Conservation (phyloP, 176 grass and related monocot genomes). For the Oryza coarctata region DNA sequence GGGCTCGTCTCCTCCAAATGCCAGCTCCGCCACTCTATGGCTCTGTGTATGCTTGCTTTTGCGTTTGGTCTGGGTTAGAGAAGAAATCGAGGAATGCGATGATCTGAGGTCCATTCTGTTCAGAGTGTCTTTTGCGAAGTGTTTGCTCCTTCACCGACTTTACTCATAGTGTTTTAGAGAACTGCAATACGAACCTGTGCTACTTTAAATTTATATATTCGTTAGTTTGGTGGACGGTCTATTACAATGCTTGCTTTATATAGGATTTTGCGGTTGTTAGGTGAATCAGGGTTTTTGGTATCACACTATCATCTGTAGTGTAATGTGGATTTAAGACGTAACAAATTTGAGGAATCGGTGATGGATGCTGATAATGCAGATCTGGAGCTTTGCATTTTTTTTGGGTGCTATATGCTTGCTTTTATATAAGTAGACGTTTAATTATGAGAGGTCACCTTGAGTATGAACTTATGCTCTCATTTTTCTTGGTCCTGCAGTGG, state of each 20-base stretch:
- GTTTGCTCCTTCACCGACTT: not conserved
- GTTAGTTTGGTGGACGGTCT: conserved; percentile 18
- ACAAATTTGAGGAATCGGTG: not conserved
- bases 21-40: not conserved
- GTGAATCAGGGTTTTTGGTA: not conserved
- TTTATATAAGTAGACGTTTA: not conserved
- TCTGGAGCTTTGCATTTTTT: not conserved
- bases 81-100: not conserved
- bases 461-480: not conserved
- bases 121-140: not conserved
- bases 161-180: not conserved
- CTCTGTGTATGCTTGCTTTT: not conserved
- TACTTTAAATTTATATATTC: not conserved
- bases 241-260: conserved; percentile 5
- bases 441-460: not conserved
- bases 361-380: not conserved
- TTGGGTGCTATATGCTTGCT: not conserved
- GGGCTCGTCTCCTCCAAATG: not conserved
- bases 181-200: not conserved
- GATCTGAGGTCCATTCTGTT: conserved; percentile 17
- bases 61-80: not conserved
- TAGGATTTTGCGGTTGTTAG: not conserved
- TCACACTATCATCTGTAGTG: not conserved
- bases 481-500: conserved; percentile 63
- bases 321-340: not conserved